Base-by-base conservation (phyloP, 2,329 filamentous ascomycete genomes). In the Diplodia sapinea region DNA sequence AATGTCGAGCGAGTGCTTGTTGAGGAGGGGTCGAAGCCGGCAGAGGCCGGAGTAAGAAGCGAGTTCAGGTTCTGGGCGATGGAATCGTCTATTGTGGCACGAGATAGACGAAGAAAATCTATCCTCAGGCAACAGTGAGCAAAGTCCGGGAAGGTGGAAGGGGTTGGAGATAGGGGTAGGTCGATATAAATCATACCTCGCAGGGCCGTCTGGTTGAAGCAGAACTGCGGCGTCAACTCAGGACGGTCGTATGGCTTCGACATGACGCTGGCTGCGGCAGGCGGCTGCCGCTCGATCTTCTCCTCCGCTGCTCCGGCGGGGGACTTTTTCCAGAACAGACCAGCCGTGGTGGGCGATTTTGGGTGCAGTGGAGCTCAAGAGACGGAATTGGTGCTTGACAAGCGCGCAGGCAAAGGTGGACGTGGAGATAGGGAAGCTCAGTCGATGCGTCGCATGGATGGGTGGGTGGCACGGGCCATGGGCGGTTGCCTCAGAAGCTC, bases 31-130 rank as follows among this genome's bases (percentile, higher is more conserved):
- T 97, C 91, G 79, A 97, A 98, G 17, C 88, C 88, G 49, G 80
- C 79, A 54, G 84, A 82, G 13, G 91, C 85, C 0, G 94, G 94
- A 0, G 90, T 94, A 54, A 92, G 82, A 47, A 98, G 86, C 1
- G 93, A 92, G 82, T 98, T 98, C 69, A 99, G 87, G 74, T 96
- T 94, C 75, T 97, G 94, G 0, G 89, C 88, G 75, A 99, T 98
- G 54, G 91, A 93, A 80, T 99, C 95, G 80, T 99, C 95, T 74
- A 97, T 90, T 57, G 91, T 88, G 64, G 88, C 85, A 70, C 95
- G 89, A 11, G 94, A 97, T 71, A 95, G 80, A 49, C 93, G 91
- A 26, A 99, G 86, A 78, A 99, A 99, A 78, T 97, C 95, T 97
- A 43, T 20, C 11, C 43, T 49, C 47, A 62, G 40, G 26, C 17